Base-by-base conservation (phyloP, 1,284 basidiomycete species). In the Schizopora paradoxa region DNA sequence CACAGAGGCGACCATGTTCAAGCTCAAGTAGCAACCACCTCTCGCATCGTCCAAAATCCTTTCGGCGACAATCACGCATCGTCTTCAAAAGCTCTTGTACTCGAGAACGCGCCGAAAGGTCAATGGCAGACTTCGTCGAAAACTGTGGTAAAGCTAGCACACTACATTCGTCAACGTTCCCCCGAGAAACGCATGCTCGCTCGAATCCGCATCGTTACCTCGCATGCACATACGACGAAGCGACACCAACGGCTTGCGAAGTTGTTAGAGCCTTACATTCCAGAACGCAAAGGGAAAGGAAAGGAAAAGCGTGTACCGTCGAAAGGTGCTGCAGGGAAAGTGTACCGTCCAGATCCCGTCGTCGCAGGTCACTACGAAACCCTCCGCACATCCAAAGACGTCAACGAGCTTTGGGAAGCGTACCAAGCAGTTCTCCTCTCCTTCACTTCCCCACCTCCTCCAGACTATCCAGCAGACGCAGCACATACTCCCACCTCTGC, bases 371-470 rank as follows among this genome's bases (percentile, higher is more conserved):
- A 47, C 7, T 34, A 21, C 7, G 22, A 27, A n/a, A 33, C 45
- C n/a, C 43, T 51, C 5, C 21, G 28, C 23, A 22, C 29, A 35
- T 34, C 26, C 18, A n/a, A 40, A 7, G 29, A 45, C 11, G 29
- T 28, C 23, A 59, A 43, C 32, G 66, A 73, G 29, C 79, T 73
- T 2, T 87, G 85, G 84, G 55, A 66, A 11, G 76, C 81, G 4
- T 86, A 85, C 59, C 62, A 68, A 45, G 45, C 50, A 56, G 61
- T 59, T 65, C 73, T 58, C 51, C 60, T 51, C 51, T 61, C 39
- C 58, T 72, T 48, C 65, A 59, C 41, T 52, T 45, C 53, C 41
- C 48, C 52, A 16, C 46, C 41, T 11, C 45, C 2, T 21, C 10
- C 31, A 10, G 28, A 48, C 18, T 29, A 51, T 6, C 35, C 46